Evolutionary conservation across 1,139 yeast species (phyloP), one percentile per base, ranked within the genome.

Genomic region (Ashbya aceris): DNA sequence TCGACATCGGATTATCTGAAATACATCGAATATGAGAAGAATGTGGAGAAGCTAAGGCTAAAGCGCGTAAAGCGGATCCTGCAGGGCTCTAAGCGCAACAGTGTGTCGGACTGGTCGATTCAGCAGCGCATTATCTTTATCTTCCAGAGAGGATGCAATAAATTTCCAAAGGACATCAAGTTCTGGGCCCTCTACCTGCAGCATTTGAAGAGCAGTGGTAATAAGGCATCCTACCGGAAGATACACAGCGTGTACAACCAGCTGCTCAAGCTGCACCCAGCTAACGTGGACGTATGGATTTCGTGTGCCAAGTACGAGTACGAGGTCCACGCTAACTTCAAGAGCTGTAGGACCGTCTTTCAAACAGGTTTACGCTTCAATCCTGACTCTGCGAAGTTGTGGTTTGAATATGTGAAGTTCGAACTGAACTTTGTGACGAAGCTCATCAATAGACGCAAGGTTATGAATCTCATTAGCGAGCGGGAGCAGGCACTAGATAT

Each of bases 251-350:
- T 86, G 7, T 86, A 87, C 60, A 79, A 93, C 2, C 75, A 78
- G 46, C 69, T 91, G 53, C 70, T 93, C 53, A 87, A 82, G 63
- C 67, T 86, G 49, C 97, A 91, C 58, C 97, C 98, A n/a, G 74
- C 85, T 42, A 84, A 87, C 56, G 76, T 87, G 2, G 82, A 81
- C 53, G 84, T 93, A 10, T 93, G 98, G 98, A 76, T 91, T 41
- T 76, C 87, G 55, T 96, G 96, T 20, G 96, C 97, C 38, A 85
- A 85, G 59, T 87, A 86, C 62, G 97, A 93, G 65, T 80, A 85
- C 55, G 96, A 91, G 54, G 74, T 74, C 34, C 87, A 91, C 62
- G 84, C 91, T 40, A 84, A 87, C 54, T 87, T 95, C 42, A 78
- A 83, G 57, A 93, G 95, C 36, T 93, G 97, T 12, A 74, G 99